Conservation (phyloP, 257 asterid species). For the Rauvolfia tetraphylla region DNA sequence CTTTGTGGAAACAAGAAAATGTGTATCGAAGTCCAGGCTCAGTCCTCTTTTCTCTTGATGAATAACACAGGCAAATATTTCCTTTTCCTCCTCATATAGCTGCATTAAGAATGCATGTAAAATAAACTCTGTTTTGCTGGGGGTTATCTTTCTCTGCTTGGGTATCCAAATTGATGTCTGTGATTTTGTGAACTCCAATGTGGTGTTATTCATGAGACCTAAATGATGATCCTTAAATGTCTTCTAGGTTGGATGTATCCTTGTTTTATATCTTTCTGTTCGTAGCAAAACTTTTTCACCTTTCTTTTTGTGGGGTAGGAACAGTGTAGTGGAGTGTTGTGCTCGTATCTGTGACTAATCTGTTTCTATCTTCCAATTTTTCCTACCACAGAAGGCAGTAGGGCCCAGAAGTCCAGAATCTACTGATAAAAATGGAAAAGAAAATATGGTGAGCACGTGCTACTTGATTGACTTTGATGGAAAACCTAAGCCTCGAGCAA, state of each 20-base stretch:
- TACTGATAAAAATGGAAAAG: slow-evolving; percentile 24
- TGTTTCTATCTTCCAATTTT: slow-evolving; percentile 8
- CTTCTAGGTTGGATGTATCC: neutral
- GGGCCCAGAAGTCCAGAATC: slow-evolving; percentile 23
- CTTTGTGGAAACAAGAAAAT: neutral
- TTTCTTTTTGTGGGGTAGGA: too few relatives aligned
- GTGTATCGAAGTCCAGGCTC: neutral
- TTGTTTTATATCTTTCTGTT: neutral
- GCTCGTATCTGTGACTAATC: neutral
- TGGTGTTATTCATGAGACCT: too few relatives aligned
- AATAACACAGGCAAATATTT: neutral
- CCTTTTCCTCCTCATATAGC: too few relatives aligned
- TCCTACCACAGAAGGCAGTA: slow-evolving; percentile 39
- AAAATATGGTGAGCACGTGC: slow-evolving; percentile 18
- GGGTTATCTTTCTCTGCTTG: neutral
- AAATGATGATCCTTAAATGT: neutral
- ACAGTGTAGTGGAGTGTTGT: neutral
- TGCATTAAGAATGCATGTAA: neutral
- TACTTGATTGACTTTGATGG: slow-evolving; percentile 71
- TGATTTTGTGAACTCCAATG: neutral
- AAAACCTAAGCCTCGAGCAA: slow-evolving; percentile 32
- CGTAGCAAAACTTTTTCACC: too few relatives aligned
- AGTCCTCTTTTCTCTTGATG: neutral
- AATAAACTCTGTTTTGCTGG: neutral
- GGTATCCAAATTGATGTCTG: too few relatives aligned